These are phyloP conservation scores for Hanseniaspora pseudoguilliermondii DNA, from an alignment of 805 yeast genomes.

Conservation along the genomic window DNA sequence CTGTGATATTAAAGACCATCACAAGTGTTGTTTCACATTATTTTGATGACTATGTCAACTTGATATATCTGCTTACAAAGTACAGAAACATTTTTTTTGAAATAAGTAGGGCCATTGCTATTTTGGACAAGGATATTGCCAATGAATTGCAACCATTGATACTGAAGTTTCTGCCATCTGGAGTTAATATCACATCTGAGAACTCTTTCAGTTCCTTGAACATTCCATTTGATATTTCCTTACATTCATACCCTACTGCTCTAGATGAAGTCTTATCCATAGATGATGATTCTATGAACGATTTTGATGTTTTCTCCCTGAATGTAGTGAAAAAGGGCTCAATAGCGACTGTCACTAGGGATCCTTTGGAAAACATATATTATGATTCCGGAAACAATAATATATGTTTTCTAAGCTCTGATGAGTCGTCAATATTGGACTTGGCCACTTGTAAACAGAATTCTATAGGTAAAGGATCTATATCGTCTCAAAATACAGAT, in stretches of 20 bases:
- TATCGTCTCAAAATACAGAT: not conserved
- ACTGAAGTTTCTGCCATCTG: constrained; percentile 12
- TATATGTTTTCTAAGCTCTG: not conserved
- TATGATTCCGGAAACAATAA: not conserved
- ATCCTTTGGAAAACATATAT: constrained; percentile 4
- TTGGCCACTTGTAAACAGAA: constrained; percentile 1
- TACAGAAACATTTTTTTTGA: constrained; percentile 25
- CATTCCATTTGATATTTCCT: constrained; percentile 8
- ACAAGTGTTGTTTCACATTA: constrained; percentile 39
- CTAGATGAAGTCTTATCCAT: constrained; percentile 5
- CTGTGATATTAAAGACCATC: constrained; percentile 45
- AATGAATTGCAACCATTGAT: not conserved
- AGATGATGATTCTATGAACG: constrained; percentile 11
- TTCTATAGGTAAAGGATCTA: not conserved
- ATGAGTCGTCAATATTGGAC: constrained; percentile 2
- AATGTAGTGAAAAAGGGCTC: not conserved
- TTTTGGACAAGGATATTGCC: constrained; percentile 1
- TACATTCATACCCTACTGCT: constrained; percentile 1
- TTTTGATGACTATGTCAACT: constrained; percentile 41
- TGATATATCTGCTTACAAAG: constrained; percentile 37
- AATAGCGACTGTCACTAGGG: constrained; percentile 9
- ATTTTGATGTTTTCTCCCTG: not conserved
- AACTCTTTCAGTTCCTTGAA: not conserved
- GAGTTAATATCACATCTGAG: not conserved
- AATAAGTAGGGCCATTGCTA: not conserved